These are phyloP conservation scores for Kalanchoe fedtschenkoi DNA, from an alignment of 164 flowering plant genomes.

Conservation along the genomic window DNA sequence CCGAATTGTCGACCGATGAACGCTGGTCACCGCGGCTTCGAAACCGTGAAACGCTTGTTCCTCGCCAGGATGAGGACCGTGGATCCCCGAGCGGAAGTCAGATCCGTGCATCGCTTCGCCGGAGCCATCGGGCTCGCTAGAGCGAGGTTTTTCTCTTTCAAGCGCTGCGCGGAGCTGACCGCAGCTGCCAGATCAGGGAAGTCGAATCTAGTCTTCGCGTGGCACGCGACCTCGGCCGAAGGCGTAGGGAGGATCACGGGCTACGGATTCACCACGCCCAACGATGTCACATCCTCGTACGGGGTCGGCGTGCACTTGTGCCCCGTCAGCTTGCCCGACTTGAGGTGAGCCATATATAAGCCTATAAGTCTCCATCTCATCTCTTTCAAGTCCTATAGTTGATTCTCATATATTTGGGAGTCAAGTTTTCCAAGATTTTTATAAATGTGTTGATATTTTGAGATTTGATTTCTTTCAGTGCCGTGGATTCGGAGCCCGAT, in stretches of 20 bases:
- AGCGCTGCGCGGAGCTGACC: slow-evolving; percentile 23
- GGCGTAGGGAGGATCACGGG: slow-evolving; percentile 20
- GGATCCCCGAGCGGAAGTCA: slow-evolving; percentile 14
- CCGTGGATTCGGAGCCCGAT: slow-evolving; percentile 22
- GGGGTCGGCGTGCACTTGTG: slow-evolving; percentile 40
- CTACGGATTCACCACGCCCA: slow-evolving; percentile 34
- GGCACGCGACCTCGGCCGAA: slow-evolving; percentile 31
- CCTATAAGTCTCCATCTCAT: too few relatives aligned
- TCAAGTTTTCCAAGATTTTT: too few relatives aligned
- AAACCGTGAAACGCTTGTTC: neutral
- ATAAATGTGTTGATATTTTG: neutral
- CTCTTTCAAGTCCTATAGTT: too few relatives aligned
- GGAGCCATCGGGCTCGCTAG: slow-evolving; percentile 16
- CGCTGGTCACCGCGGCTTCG: neutral
- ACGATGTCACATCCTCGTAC: slow-evolving; percentile 11
- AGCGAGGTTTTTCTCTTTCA: slow-evolving; percentile 29
- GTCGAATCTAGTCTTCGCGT: slow-evolving; percentile 28
- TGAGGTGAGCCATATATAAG: slow-evolving; percentile 29
- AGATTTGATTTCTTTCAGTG: slow-evolving; percentile 21
- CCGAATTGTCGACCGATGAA: neutral
- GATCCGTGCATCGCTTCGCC: slow-evolving; percentile 26
- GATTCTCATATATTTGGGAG: too few relatives aligned
- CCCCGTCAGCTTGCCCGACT: slow-evolving; percentile 21
- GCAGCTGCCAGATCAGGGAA: slow-evolving; percentile 33
- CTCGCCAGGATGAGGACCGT: neutral